A percentile compares a stretch with the other conserved stretches of the same genome.
phyloP scores from a whole-genome alignment of 805 yeast genomes.

The Cyberlindnera xishuangbannaensis region DNA sequence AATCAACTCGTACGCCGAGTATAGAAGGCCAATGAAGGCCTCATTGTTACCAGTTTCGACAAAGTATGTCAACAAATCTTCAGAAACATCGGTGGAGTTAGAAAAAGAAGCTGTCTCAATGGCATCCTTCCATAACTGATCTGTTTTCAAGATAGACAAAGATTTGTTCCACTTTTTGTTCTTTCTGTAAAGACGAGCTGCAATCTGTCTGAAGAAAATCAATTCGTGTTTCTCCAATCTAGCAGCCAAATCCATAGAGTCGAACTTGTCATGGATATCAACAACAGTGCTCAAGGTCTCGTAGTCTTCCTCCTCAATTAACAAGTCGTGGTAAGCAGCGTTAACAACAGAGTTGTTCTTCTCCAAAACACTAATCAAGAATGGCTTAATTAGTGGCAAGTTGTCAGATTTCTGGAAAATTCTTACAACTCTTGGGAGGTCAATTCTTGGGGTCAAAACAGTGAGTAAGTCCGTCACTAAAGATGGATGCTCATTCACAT shows the following conservation, averaged over 20 bases:
- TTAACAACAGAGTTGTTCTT: constrained; percentile 90
- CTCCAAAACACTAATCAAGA: constrained; percentile 83
- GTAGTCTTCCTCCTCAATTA: constrained; percentile 95
- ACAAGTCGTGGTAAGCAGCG: constrained; percentile 89
- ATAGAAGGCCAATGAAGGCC: constrained; percentile 86
- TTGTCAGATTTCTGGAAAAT: constrained; percentile 94
- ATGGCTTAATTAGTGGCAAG: constrained; percentile 93
- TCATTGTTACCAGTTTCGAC: constrained; percentile 97
- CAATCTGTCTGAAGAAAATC: constrained; percentile 92
- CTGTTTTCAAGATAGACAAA: constrained; percentile 80
- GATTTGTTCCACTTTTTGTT: constrained; percentile 92
- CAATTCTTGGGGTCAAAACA: constrained; percentile 82
- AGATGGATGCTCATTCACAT: constrained; percentile 87
- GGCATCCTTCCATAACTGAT: constrained; percentile 92
- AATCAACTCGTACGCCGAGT: constrained; percentile 75
- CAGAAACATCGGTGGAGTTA: constrained; percentile 72
- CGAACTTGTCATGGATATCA: constrained; percentile 87
- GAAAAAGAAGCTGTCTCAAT: constrained; percentile 88
- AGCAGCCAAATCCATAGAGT: constrained; percentile 85
- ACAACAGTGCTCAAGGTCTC: constrained; percentile 82
- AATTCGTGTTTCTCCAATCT: constrained; percentile 88
- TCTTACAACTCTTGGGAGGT: constrained; percentile 89
- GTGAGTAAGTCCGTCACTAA: constrained; percentile 80
- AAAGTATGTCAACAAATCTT: constrained; percentile 83
- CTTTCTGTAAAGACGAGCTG: constrained; percentile 89